Conservation (phyloP, 345 rosid species). For the Eucalyptus cloeziana region DNA sequence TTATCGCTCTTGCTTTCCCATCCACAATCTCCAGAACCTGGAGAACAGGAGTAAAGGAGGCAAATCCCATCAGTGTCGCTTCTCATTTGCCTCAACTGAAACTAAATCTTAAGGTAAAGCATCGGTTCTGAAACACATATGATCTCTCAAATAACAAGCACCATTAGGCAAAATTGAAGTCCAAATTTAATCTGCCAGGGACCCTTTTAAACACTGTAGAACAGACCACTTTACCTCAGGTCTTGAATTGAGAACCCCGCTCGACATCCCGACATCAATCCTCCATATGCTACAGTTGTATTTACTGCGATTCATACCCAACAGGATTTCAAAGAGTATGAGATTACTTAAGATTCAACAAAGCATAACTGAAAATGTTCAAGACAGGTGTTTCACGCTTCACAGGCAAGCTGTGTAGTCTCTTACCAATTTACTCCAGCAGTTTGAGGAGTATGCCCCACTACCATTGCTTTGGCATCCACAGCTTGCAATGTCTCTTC, state of each 20-base stretch:
- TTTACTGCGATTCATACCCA: conserved; percentile 30
- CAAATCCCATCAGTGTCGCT: not conserved
- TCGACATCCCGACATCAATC: conserved; percentile 94
- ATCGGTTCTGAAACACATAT: not conserved
- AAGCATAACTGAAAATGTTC: not conserved
- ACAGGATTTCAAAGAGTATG: not conserved
- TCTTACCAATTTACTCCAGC: conserved; percentile 75
- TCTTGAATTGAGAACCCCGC: conserved; percentile 81
- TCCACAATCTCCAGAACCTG: conserved; percentile 81
- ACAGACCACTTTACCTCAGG: conserved; percentile 61
- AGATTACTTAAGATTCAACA: not conserved
- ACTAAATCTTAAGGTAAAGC: not conserved
- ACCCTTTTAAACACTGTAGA: not conserved
- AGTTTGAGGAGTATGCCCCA: conserved; percentile 92
- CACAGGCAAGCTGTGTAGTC: not conserved
- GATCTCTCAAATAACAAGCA: not conserved
- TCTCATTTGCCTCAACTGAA: not conserved
- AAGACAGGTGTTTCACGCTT: not conserved
- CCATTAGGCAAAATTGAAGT: not conserved
- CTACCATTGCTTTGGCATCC: conserved; percentile 88
- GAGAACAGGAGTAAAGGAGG: not conserved
- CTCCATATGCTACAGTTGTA: conserved; percentile 83
- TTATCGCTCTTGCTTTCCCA: conserved; percentile 55
- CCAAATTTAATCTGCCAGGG: not conserved
- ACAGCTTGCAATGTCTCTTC: conserved; percentile 52